Conservation (phyloP, 306 rosid species). For the Senna siamea region DNA sequence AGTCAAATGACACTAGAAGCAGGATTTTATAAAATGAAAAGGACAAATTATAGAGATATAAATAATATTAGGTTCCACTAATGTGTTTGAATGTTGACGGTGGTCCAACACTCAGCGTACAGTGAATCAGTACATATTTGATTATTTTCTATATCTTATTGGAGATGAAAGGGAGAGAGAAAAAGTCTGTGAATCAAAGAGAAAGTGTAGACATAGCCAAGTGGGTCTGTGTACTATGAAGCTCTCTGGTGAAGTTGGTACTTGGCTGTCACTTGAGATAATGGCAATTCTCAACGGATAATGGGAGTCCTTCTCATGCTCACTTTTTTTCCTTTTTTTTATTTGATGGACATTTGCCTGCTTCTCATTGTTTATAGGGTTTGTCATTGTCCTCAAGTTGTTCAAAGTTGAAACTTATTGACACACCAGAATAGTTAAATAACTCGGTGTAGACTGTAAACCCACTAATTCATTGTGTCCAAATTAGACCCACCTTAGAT, state of each 20-base stretch:
- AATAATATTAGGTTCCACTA: constrained; percentile 47
- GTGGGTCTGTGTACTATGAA: not conserved
- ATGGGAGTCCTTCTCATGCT: constrained; percentile 63
- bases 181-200: not conserved
- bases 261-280: constrained; percentile 40
- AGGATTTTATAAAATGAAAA: not conserved
- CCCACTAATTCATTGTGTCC: constrained; percentile 43
- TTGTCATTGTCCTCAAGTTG: constrained; percentile 54
- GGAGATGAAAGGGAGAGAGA: not conserved
- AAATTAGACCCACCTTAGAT: constrained; percentile 31
- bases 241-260: constrained; percentile 2
- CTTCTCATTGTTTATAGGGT: constrained; percentile 33
- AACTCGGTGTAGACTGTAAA: constrained; percentile 13
- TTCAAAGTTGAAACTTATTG: constrained; percentile 33
- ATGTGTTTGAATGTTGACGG: constrained; percentile 44
- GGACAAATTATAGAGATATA: constrained; percentile 31
- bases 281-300: constrained; percentile 41
- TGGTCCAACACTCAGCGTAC: constrained; percentile 30
- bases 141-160: constrained; percentile 38
- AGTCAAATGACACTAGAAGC: constrained; percentile 51
- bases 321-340: constrained; percentile 19
- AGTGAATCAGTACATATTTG: not conserved
- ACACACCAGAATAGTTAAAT: constrained; percentile 31
- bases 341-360: constrained; percentile 31
- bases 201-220: no score